Base-by-base conservation (phyloP, 768 basidiomycete genomes). In the Dendrothele bispora region DNA sequence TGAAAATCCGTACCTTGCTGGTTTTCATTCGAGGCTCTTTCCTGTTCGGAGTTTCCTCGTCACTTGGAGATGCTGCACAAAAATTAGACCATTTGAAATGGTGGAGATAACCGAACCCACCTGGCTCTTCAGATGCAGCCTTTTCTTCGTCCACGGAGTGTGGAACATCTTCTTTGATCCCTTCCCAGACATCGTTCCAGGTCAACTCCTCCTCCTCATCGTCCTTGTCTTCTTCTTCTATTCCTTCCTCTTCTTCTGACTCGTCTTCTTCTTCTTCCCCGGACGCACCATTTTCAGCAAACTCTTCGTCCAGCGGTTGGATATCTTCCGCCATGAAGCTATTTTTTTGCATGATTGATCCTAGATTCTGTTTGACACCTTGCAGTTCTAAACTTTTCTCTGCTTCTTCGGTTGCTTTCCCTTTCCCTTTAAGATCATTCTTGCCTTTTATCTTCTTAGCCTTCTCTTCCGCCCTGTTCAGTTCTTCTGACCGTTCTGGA, bases 21-120 rank as follows among this genome's bases (percentile, higher is more conserved):
- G 97, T 98, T 58, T 81, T 95, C 91, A 95, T 89, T 15, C 95
- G 88, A 22, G 78, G 64, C 55, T 79, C 87, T 64, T 91, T 91
- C 41, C 63, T 67, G 14, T 61, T 45, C 25, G 58, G 57, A 7
- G 55, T 58, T 12, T 63, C 63, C 1, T 57, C 60, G 35, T 18
- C 36, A 18, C n/a, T n/a, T n/a, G n/a, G n/a, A n/a, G n/a, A n/a
- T n/a, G n/a, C n/a, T n/a, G n/a, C 45, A 12, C 30, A 49, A 48
- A 48, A 20, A 41, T 35, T 5, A 48, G 6, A 41, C 45, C 18
- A 42, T 40, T 21, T 45, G 47, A 32, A 14, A 21, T 26, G 32
- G 14, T 12, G 46, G 39, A 41, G 50, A 51, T 28, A 47, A 57
- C 60, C 45, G 26, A 25, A 20, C 15, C 52, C 52, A 52, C 65